Evolutionary conservation across 768 basidiomycete species (phyloP).

Genomic region (Boletus subparvulus): DNA sequence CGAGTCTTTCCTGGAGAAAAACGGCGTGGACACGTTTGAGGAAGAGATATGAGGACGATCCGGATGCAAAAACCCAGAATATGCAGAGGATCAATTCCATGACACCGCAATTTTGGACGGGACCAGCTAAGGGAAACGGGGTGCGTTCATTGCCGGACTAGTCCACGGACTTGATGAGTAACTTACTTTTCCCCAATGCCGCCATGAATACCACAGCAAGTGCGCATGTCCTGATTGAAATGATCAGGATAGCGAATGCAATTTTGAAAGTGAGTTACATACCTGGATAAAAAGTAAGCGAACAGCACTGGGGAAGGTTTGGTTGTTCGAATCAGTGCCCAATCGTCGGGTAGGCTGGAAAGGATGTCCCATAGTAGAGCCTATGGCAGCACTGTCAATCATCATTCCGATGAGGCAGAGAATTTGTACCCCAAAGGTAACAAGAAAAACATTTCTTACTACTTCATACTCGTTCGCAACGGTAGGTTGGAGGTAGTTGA

Average conservation of each 20-base stretch:
- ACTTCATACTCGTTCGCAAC: constrained; percentile 20
- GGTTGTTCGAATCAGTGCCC: constrained; percentile 15
- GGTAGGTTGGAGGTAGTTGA: constrained; percentile 26
- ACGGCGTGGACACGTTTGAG: constrained; percentile 40
- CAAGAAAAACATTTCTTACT: constrained; percentile 18
- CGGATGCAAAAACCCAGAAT: constrained; percentile 22
- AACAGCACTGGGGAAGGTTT: constrained; percentile 16
- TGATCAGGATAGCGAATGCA: constrained; percentile 1
- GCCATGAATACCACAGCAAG: constrained; percentile 20
- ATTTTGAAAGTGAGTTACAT: neutral
- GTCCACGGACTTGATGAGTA: neutral
- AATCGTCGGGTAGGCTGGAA: constrained; percentile 23
- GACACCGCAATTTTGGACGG: constrained; percentile 20
- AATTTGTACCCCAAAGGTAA: constrained; percentile 19
- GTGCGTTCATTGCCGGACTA: neutral
- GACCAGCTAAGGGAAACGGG: constrained; percentile 16
- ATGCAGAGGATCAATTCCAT: constrained; percentile 15
- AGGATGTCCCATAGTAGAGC: constrained; percentile 29
- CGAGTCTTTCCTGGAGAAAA: constrained; percentile 21
- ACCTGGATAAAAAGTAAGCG: constrained; percentile 28
- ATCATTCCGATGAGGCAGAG: neutral
- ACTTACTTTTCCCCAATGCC: constrained; percentile 21
- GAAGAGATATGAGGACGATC: constrained; percentile 37
- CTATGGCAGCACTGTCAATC: constrained; percentile 10
- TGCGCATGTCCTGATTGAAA: constrained; percentile 14